These are phyloP conservation scores for Chaetomiaceae sp. DNA, from an alignment of 2,329 filamentous ascomycete species.

Conservation along the genomic window DNA sequence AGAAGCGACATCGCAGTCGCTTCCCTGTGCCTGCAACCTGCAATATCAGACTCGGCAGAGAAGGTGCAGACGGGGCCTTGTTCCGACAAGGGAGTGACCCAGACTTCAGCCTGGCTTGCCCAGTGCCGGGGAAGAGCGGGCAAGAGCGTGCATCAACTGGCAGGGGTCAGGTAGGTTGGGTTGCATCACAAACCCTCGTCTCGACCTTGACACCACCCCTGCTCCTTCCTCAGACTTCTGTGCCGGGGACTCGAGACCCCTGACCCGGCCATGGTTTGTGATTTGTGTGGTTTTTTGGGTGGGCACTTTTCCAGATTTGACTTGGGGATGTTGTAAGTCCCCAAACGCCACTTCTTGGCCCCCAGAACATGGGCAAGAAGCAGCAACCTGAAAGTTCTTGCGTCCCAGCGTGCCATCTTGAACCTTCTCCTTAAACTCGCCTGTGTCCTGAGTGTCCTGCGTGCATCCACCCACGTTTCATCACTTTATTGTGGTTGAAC, in stretches of 20 bases:
- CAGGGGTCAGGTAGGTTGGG: neutral
- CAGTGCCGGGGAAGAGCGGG: neutral
- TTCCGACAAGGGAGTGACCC: slow-evolving; percentile 8
- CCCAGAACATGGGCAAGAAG: neutral
- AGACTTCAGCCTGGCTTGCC: too few relatives aligned
- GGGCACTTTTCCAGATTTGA: slow-evolving; percentile 15
- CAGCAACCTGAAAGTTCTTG: neutral
- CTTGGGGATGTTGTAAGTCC: neutral
- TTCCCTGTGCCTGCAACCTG: neutral
- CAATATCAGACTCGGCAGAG: slow-evolving; percentile 7
- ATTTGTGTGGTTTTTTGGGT: slow-evolving; percentile 8
- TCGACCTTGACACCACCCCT: neutral
- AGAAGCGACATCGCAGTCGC: neutral
- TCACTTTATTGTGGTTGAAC: neutral
- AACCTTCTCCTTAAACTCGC: slow-evolving; percentile 11
- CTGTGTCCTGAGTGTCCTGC: too few relatives aligned
- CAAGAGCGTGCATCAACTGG: neutral
- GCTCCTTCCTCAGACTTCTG: neutral
- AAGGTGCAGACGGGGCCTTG: slow-evolving; percentile 10
- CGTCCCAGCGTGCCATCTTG: neutral
- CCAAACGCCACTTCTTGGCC: too few relatives aligned
- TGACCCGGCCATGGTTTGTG: neutral
- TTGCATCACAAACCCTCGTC: neutral
- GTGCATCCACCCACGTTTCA: slow-evolving; percentile 13
- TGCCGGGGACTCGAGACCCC: neutral